These are phyloP conservation scores for Pleurotus salmoneostramineus DNA, from an alignment of 768 basidiomycete genomes.

Conservation along the genomic window DNA sequence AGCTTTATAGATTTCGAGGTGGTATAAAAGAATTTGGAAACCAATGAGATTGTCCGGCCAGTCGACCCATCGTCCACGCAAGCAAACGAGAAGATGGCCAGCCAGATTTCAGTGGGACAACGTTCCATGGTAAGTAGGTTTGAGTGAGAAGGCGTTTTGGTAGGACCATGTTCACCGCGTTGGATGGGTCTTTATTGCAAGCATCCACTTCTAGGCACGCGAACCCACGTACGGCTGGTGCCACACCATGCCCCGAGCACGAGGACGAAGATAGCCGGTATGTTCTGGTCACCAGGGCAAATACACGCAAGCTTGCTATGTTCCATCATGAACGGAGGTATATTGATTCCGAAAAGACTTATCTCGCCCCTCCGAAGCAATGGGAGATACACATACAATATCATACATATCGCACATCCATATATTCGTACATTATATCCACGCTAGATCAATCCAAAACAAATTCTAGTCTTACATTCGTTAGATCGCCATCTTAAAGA, in stretches of 20 bases:
- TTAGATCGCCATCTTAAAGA: constrained; percentile 29
- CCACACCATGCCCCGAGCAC: constrained; percentile 8
- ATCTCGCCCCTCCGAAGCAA: too few species aligned
- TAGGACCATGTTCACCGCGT: too few species aligned
- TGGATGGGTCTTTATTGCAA: too few species aligned
- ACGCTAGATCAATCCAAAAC: not conserved
- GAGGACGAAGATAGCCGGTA: not conserved
- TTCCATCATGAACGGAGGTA: not conserved
- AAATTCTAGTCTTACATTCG: not conserved
- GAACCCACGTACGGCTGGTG: constrained; percentile 3
- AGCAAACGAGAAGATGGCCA: constrained; percentile 26
- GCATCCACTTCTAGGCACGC: not conserved
- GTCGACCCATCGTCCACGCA: constrained; percentile 32
- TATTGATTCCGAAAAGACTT: not conserved
- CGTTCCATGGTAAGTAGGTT: not conserved
- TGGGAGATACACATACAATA: too few species aligned
- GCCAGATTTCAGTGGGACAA: constrained; percentile 23
- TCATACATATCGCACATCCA: too few species aligned
- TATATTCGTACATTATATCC: not conserved
- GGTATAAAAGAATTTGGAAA: constrained; percentile 24
- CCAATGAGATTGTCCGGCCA: constrained; percentile 30
- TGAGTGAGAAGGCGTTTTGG: not conserved
- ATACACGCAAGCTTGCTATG: too few species aligned
- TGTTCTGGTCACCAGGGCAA: not conserved
- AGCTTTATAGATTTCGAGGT: constrained; percentile 21